These are phyloP conservation scores for Drechmeria coniospora DNA, from an alignment of 2,329 filamentous ascomycete genomes.

Conservation along the genomic window DNA sequence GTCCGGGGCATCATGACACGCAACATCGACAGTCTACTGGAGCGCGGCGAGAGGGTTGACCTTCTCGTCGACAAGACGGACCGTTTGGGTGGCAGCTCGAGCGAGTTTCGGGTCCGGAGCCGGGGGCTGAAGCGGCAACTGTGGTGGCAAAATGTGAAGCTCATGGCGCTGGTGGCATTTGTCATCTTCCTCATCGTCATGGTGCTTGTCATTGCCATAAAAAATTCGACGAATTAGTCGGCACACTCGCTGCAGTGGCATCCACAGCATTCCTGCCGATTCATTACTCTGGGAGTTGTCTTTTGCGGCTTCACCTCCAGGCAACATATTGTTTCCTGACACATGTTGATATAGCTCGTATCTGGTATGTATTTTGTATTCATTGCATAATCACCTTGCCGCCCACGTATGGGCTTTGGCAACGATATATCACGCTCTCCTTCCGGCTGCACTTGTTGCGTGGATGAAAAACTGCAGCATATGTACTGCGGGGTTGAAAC, in stretches of 20 bases:
- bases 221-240: conserved; percentile 18
- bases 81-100: conserved; percentile 69
- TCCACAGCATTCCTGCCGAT: conserved; percentile 1
- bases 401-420: too few species aligned
- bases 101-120: conserved; percentile 80
- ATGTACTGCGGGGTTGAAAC: too few species aligned
- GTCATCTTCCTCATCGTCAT: conserved; percentile 47
- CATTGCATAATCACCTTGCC: too few species aligned
- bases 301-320: too few species aligned
- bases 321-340: too few species aligned
- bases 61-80: conserved; percentile 94
- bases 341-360: too few species aligned
- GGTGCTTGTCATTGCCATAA: conserved; percentile 38
- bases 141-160: conserved; percentile 99
- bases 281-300: too few species aligned
- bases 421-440: too few species aligned
- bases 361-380: too few species aligned
- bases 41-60: conserved; percentile 86
- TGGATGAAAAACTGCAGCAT: too few species aligned
- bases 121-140: conserved; percentile 77
- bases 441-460: too few species aligned
- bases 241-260: not conserved
- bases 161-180: conserved; percentile 67
- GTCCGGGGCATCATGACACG: conserved; percentile 88
- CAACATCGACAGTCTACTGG: conserved; percentile 80